Base-by-base conservation (phyloP, 83 land plant species). In the Picea abies region DNA sequence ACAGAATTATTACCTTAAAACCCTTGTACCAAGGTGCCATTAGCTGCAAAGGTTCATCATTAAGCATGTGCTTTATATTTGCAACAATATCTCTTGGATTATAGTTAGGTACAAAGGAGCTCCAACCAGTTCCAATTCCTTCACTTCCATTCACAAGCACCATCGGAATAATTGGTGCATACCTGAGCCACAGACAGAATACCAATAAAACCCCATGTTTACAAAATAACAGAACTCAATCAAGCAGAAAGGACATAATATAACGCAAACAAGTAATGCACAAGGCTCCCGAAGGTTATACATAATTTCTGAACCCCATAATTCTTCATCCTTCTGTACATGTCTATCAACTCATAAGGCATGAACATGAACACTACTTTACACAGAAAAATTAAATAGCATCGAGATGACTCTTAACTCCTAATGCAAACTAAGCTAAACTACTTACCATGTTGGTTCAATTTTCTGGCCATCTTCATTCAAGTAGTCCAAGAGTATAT, bases 1-100 rank as follows among this genome's bases (percentile, higher is more conserved):
- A 56, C 41, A 79, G 66, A n/a, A 72, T 29, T 35, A 67, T 15
- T 76, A 93, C 96, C 95, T 93, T 89, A 76, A 98, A 98, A 35
- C 97, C 94, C 85, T 90, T 96, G 86, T 98, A 98, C 99, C 99
- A 98, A n/a, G 99, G 99, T 58, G 93, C 89, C 99, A 98, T 96
- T 1, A 95, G 96, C 79, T 84, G 88, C 92, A 98, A 83, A 5
- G 86, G 82, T 65, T 98, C 96, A 67, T 84, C 96, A 82, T 90
- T 86, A 60, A 98, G 83, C 69, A 98, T 73, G 29, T 84, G 87
- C 82, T 77, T 91, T 10, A 98, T 76, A 84, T 98, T 98, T 23
- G 95, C 91, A 83, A 98, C 82, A 82, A 98, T 94, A 22, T 98
- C 99, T 76, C 96, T 80, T 16, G 99, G 99, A 69, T 96, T 98